Evolutionary conservation across 768 basidiomycete species (phyloP).

Genomic region (Lentinula edodes): DNA sequence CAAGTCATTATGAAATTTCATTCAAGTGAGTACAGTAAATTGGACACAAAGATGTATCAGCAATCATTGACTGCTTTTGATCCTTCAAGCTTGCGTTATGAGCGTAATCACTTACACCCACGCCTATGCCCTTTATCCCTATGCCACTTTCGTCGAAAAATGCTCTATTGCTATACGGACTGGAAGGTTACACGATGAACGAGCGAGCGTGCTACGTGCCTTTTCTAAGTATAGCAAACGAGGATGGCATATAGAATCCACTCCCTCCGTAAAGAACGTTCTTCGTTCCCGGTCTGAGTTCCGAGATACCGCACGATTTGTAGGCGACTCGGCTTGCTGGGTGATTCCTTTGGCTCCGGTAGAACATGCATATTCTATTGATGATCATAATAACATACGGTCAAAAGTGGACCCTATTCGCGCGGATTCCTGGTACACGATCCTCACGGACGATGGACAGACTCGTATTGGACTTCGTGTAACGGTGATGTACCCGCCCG

Average conservation of each 20-base stretch:
- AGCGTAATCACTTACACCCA: conserved; percentile 36
- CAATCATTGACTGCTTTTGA: neutral
- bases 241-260: conserved; percentile 27
- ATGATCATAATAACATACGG: neutral
- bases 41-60: neutral
- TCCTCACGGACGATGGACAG: neutral
- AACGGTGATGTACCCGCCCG: too few species aligned
- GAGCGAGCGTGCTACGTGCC: conserved; percentile 4
- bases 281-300: conserved; percentile 13
- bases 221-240: conserved; percentile 29
- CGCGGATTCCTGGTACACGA: conserved; percentile 5
- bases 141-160: conserved; percentile 29
- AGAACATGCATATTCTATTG: neutral
- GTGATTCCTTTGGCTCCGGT: conserved; percentile 18
- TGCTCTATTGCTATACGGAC: neutral
- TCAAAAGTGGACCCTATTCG: neutral
- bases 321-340: conserved; percentile 27
- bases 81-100: conserved; percentile 31
- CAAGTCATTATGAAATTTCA: conserved; percentile 40
- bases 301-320: conserved; percentile 17
- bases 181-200: conserved; percentile 12
- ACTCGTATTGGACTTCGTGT: neutral
- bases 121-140: conserved; percentile 37
- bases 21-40: conserved; percentile 29
- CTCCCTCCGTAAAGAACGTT: neutral